phyloP scores from a whole-genome alignment of 2,329 filamentous ascomycete species.

The Pseudomassariella vexata region DNA sequence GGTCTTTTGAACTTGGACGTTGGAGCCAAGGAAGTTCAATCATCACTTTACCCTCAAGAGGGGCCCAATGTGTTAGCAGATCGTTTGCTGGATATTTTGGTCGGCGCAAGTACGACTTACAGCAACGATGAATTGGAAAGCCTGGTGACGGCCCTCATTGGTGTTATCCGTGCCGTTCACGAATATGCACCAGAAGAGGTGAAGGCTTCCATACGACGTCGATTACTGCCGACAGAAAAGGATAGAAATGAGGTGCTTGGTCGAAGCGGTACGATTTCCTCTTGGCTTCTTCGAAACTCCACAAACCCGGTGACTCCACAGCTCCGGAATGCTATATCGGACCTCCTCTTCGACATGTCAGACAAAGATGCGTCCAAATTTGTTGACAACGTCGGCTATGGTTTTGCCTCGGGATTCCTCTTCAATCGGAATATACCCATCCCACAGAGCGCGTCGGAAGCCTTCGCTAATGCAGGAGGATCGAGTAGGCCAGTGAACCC shows the following conservation, averaged over 20 bases:
- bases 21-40: conserved; percentile 43
- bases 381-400: conserved; percentile 89
- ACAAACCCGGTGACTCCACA: conserved; percentile 67
- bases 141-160: conserved; percentile 66
- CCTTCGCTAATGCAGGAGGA: conserved; percentile 27
- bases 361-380: conserved; percentile 73
- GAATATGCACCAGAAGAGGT: conserved; percentile 59
- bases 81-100: conserved; percentile 65
- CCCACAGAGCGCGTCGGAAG: conserved; percentile 59
- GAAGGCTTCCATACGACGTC: conserved; percentile 55
- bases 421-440: conserved; percentile 78
- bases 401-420: conserved; percentile 85
- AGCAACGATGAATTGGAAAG: conserved; percentile 66
- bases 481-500: conserved; percentile 60
- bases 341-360: conserved; percentile 82
- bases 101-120: conserved; percentile 59
- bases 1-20: conserved; percentile 75
- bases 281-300: conserved; percentile 71
- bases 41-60: conserved; percentile 60
- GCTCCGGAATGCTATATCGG: conserved; percentile 67
- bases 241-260: conserved; percentile 78
- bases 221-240: conserved; percentile 68
- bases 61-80: conserved; percentile 55
- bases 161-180: conserved; percentile 66
- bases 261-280: conserved; percentile 65